Evolutionary conservation across 805 yeast genomes (phyloP).

Genomic region (Ogataea nitratoaversa): DNA sequence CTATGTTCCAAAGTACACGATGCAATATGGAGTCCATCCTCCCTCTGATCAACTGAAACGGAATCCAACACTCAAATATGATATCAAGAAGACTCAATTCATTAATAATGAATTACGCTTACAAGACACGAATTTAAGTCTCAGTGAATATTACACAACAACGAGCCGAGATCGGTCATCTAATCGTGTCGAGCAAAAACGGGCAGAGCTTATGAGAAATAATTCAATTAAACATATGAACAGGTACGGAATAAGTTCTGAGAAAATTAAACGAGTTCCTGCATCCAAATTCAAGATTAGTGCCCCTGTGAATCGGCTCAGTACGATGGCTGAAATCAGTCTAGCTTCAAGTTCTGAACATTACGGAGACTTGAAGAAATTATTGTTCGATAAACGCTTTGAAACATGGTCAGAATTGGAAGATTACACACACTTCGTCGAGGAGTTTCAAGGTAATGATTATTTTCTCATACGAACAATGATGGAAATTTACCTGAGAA

Average conservation of each 20-base stretch:
- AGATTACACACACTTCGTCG: constrained; percentile 7
- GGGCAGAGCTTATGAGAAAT: neutral
- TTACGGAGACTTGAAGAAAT: constrained; percentile 15
- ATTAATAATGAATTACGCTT: constrained; percentile 9
- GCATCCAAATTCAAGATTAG: constrained; percentile 4
- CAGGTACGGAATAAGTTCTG: constrained; percentile 9
- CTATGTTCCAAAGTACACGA: constrained; percentile 13
- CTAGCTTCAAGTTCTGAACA: constrained; percentile 25
- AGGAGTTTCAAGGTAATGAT: constrained; percentile 22
- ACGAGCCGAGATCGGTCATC: neutral
- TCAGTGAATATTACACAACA: constrained; percentile 9
- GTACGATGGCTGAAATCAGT: constrained; percentile 24
- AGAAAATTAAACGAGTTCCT: constrained; percentile 8
- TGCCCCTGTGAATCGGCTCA: constrained; percentile 13
- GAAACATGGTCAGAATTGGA: constrained; percentile 14
- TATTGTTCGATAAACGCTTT: constrained; percentile 14
- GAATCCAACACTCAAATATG: constrained; percentile 20
- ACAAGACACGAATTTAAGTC: constrained; percentile 12
- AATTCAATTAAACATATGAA: constrained; percentile 8
- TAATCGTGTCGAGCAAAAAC: neutral
- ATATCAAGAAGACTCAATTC: constrained; percentile 14
- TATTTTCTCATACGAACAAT: constrained; percentile 24
- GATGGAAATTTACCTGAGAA: constrained; percentile 29
- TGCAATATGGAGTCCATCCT: constrained; percentile 17
- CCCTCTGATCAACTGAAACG: constrained; percentile 11